Evolutionary conservation across 441 rosid species (phyloP).

Genomic region (Breynia disticha): DNA sequence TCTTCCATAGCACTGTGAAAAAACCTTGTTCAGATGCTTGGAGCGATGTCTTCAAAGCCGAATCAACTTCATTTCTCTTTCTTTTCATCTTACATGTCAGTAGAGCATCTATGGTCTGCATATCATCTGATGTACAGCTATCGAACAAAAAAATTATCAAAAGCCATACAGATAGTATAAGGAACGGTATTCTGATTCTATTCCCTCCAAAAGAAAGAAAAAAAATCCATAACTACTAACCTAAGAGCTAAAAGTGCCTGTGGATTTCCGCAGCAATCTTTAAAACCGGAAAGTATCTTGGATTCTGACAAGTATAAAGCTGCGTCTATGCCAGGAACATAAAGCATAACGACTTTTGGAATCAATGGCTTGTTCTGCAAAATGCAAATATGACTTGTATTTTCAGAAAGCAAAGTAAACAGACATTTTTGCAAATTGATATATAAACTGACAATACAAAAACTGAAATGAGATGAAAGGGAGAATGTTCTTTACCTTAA

Average conservation of each 20-base stretch:
- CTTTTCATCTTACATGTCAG: constrained; percentile 70
- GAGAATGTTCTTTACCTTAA: constrained; percentile 43
- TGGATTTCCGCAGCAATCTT: constrained; percentile 70
- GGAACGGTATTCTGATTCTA: neutral
- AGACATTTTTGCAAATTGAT: no score
- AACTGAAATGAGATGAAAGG: neutral
- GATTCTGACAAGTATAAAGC: constrained; percentile 69
- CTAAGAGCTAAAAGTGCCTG: constrained; percentile 71
- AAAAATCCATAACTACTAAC: constrained; percentile 36
- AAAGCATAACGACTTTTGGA: constrained; percentile 84
- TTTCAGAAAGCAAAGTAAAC: neutral
- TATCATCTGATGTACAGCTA: constrained; percentile 81
- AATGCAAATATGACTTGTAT: constrained; percentile 12
- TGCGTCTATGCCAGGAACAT: constrained; percentile 92
- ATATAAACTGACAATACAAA: no score
- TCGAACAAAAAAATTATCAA: constrained; percentile 25
- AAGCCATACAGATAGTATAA: constrained; percentile 17
- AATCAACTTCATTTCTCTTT: constrained; percentile 47
- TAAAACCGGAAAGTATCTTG: constrained; percentile 55
- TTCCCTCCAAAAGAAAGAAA: constrained; percentile 8
- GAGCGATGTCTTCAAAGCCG: constrained; percentile 19
- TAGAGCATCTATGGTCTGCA: constrained; percentile 72
- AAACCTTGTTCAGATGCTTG: constrained; percentile 48
- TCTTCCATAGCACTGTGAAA: neutral
- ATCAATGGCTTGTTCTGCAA: constrained; percentile 91